Percentiles rank a stretch among this genome's conserved stretches.
phyloP scores from a whole-genome alignment of 306 rosid genomes.

The Begonia loranthoides region DNA sequence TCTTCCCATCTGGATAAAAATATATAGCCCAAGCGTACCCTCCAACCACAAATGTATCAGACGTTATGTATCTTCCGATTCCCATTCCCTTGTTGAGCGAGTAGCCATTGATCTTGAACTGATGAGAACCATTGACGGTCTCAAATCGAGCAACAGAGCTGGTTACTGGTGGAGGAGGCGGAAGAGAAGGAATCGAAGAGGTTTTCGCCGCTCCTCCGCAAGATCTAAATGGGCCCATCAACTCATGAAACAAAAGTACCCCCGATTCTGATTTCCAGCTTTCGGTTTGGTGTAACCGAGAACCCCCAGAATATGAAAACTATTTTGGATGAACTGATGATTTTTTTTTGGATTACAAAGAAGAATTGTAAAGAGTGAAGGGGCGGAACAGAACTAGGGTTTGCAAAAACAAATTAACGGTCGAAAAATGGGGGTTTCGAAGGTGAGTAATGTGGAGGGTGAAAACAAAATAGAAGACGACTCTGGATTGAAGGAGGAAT shows the following conservation, averaged over 20 bases:
- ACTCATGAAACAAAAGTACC: constrained; percentile 3
- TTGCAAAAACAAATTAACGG: no score
- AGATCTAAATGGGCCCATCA: constrained; percentile 41
- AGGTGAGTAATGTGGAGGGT: no score
- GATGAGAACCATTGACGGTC: constrained; percentile 41
- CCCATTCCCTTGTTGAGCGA: constrained; percentile 47
- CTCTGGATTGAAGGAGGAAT: no score
- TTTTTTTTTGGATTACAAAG: no score
- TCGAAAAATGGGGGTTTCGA: no score
- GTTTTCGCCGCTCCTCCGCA: constrained; percentile 15
- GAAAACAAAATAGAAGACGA: no score
- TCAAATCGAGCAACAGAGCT: constrained; percentile 35
- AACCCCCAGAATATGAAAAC: no score
- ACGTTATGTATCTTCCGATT: constrained; percentile 39
- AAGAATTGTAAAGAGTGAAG: no score
- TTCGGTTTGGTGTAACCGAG: no score
- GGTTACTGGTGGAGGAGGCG: constrained; percentile 12
- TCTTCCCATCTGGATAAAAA: constrained; percentile 59
- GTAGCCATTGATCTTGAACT: constrained; percentile 37
- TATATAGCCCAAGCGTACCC: constrained; percentile 51
- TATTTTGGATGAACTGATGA: no score
- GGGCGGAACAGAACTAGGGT: no score
- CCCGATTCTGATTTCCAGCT: not conserved
- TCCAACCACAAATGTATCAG: constrained; percentile 43
- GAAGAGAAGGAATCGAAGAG: constrained; percentile 7